phyloP scores from a whole-genome alignment of 108 stramenopile genomes.

The Nitzschia inconspicua region DNA sequence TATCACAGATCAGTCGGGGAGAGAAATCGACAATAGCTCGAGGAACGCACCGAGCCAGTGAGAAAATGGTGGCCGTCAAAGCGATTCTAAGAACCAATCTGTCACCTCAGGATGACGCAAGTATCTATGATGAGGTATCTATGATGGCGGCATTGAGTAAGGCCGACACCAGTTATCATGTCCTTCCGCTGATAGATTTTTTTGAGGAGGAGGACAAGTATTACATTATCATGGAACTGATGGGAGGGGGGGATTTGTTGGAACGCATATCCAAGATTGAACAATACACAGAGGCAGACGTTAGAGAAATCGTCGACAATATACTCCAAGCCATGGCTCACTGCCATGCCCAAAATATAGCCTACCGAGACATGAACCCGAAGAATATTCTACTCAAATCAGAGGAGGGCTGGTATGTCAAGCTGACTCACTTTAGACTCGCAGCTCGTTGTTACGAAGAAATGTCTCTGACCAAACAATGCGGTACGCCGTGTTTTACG shows the following conservation, averaged over 20 bases:
- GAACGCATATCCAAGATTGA: conserved; percentile 77
- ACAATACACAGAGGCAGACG: conserved; percentile 71
- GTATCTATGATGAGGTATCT: conserved; percentile 76
- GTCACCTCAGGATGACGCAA: conserved; percentile 64
- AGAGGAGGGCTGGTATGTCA: conserved; percentile 66
- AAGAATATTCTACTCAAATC: conserved; percentile 75
- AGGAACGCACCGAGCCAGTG: conserved; percentile 71
- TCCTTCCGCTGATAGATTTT: conserved; percentile 87
- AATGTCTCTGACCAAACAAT: conserved; percentile 64
- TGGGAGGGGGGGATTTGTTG: conserved; percentile 82
- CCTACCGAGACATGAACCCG: conserved; percentile 85
- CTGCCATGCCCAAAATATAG: conserved; percentile 62
- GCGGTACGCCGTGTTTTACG: conserved; percentile 89
- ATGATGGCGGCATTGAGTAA: conserved; percentile 59
- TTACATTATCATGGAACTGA: conserved; percentile 80
- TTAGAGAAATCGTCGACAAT: conserved; percentile 65
- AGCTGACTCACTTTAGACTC: conserved; percentile 85
- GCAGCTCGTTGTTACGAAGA: conserved; percentile 67
- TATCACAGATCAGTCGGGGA: conserved; percentile 64
- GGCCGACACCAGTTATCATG: conserved; percentile 67
- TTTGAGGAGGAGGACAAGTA: conserved; percentile 75
- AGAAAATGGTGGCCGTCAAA: conserved; percentile 72
- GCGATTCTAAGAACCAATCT: conserved; percentile 58
- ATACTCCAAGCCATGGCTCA: conserved; percentile 61
- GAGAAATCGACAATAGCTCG: conserved; percentile 75